Percentiles rank a stretch among this genome's conserved stretches.
These are phyloP conservation scores for Butyriboletus appendiculatus DNA, from an alignment of 1,284 basidiomycete species.

Conservation along the genomic window DNA sequence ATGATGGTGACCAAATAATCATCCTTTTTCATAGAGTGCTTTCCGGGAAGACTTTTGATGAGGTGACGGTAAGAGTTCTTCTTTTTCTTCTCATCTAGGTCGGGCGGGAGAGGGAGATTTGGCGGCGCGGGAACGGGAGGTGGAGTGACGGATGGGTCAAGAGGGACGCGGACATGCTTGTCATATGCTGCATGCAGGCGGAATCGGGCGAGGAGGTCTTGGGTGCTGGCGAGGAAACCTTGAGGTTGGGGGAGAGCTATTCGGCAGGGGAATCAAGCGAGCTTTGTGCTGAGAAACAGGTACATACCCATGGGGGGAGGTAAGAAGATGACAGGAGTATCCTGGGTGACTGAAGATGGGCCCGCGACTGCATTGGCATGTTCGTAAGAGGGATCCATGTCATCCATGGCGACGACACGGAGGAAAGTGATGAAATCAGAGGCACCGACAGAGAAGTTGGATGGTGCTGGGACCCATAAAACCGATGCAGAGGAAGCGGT, in stretches of 20 bases:
- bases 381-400: constrained; percentile 22
- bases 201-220: constrained; percentile 73
- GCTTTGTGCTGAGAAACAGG: background rate
- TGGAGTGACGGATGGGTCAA: constrained; percentile 25
- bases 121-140: constrained; percentile 32
- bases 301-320: constrained; percentile 30
- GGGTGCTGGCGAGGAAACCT: constrained; percentile 62
- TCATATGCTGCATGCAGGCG: constrained; percentile 69
- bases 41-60: constrained; percentile 75
- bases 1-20: constrained; percentile 68
- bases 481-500: background rate
- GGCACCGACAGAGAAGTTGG: constrained; percentile 14
- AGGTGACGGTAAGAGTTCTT: constrained; percentile 77
- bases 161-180: constrained; percentile 65
- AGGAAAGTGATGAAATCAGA: constrained; percentile 28
- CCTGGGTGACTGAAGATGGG: constrained; percentile 35
- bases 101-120: constrained; percentile 42
- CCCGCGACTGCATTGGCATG: constrained; percentile 33
- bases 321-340: constrained; percentile 26
- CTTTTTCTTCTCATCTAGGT: constrained; percentile 70
- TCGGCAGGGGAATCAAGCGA: constrained; percentile 23
- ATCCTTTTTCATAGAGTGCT: constrained; percentile 82
- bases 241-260: constrained; percentile 41
- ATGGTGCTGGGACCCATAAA: constrained; percentile 23
- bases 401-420: constrained; percentile 31